Base-by-base conservation (phyloP, 2,329 filamentous ascomycete genomes). In the Pseudocercospora crystallina region DNA sequence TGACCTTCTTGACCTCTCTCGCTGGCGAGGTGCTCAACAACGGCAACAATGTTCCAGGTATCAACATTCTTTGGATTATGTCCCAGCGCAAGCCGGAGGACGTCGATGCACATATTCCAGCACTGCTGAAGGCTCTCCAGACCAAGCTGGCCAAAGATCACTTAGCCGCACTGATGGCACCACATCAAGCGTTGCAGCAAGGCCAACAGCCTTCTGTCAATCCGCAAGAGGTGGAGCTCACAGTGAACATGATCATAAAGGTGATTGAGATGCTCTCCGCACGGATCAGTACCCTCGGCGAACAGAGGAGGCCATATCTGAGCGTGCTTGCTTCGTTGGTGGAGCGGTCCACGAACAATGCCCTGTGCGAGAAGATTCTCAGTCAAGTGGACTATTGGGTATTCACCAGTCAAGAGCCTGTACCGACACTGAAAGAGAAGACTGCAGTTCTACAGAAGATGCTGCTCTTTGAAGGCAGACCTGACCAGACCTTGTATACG, bases 361-460 rank as follows among this genome's bases (percentile, higher is more conserved):
- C 83, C 14, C 80, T 99, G 7, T 97, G 94, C 70, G 86, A 89
- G 64, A 96, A 96, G 73, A 91, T 99, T 47, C 76, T 99, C 26
- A 84, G 86, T 43, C 92, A 99, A 82, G 92, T 96, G 3, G 92
- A 97, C 68, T 82, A 80, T 30, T 99, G 95, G 95, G 89, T 99
- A 5, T 99, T 99, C 76, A 83, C 90, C 59, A 94, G 90, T 0
- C 91, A 90, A 51, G 94, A 96, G 57, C 94, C 90, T 2, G 96
- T 94, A 80, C 94, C 94, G 0, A 99, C 94, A 0, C 79, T 99
- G 1, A 99, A 99, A 70, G 95, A 99, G 72, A 99, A 99, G 76
- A 97, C 92, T 0, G 95, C 95, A 1, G 94, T 99, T 1, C 75
- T 99, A n/a, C 91, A 95, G 64, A 99, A 99, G 74, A 99, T 99